Evolutionary conservation across 139 green algal genomes (phyloP), one percentile per base, ranked within the genome.

Genomic region (Auxenochlorella pyrenoidosa): DNA sequence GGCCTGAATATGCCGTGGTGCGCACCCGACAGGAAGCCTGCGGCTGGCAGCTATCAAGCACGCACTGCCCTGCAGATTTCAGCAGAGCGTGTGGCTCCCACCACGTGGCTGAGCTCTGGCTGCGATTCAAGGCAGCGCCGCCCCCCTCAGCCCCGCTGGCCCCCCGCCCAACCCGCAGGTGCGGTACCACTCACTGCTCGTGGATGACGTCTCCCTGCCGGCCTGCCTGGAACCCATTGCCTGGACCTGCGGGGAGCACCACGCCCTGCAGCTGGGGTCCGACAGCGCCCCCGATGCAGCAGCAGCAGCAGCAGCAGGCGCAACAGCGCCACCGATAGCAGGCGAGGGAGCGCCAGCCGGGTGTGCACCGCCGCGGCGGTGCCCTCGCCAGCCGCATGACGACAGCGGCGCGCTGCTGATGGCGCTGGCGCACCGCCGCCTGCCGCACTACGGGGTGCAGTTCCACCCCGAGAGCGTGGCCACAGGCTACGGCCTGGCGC

Each of bases 391-490:
- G 36, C 26, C 24, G 34, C 70, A 40, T n/a, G 70, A 47, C 75
- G 75, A 41, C 36, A 76, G 59, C 59, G 51, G n/a, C 47, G n/a
- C 22, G 0, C 72, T 98, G 59, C 79, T 99, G 3, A 99, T 99
- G 97, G 97, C 75, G 19, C 32, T 99, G 16, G 89, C 88, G 8
- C 96, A 98, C 88, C 87, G 47, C 71, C 63, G 26, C 5, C 89
- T 92, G 71, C 97, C 97, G 28, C 94, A 97, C 85, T 97, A 93
- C 75, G 97, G 97, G 0, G 95, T 99, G 87, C 97, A 99, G 93
- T 99, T 98, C 88, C 97, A 99, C 84, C 97, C 97, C 1, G 97
- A 99, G 90, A 97, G 92, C 66, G 86, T 99, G 5, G 95, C 88
- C 58, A 99, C 96, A 0, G 41, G 54, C 12, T 96, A 94, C 85